A percentile compares a stretch with the other conserved stretches of the same genome.
phyloP scores from a whole-genome alignment of 805 yeast genomes.

The Yamadazyma sp. region DNA sequence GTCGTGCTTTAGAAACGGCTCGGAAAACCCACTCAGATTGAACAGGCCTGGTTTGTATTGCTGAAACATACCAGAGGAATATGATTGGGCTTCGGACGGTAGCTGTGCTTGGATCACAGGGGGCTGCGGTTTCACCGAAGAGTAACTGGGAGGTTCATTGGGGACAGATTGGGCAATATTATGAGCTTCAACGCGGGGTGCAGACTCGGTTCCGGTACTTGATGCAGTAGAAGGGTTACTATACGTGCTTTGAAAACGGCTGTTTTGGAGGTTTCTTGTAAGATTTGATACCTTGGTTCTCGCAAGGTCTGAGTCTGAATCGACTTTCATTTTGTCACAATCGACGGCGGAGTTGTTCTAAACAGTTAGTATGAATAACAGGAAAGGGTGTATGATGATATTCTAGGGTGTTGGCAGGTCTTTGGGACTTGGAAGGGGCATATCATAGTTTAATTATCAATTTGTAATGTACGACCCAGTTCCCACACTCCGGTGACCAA shows the following conservation, averaged over 20 bases:
- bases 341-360: constrained; percentile 1
- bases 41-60: constrained; percentile 2
- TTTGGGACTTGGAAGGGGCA: no score
- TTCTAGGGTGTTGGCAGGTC: no score
- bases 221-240: no score
- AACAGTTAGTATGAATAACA: constrained; percentile 4
- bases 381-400: no score
- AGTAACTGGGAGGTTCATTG: constrained; percentile 16
- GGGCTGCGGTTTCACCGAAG: constrained; percentile 4
- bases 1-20: constrained; percentile 14
- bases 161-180: constrained; percentile 13
- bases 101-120: constrained; percentile 1
- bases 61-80: no score
- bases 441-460: no score
- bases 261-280: constrained; percentile 29
- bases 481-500: no score
- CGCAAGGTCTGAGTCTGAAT: constrained; percentile 6
- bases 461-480: no score
- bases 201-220: no score
- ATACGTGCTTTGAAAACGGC: no score
- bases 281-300: constrained; percentile 26
- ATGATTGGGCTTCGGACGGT: constrained; percentile 1
- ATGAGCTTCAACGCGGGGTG: neutral
- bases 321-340: constrained; percentile 10
- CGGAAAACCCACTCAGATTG: constrained; percentile 7